Conservation (phyloP, 2,329 filamentous ascomycete genomes). For the Fusarium tupiense region DNA sequence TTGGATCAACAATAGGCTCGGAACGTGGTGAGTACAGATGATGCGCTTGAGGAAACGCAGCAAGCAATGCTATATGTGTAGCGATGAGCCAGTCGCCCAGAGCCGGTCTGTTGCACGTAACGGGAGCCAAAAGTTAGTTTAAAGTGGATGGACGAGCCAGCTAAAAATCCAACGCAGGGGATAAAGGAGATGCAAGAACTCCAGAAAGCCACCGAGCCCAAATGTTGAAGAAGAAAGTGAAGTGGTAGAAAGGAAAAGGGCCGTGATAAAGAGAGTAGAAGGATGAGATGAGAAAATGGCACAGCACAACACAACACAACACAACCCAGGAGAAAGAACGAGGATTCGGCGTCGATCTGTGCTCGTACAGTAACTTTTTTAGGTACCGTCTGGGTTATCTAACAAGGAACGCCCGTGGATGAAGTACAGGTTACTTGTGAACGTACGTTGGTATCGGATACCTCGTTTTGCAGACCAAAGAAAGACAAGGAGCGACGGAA, state of each 20-base stretch:
- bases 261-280: conserved; percentile 10
- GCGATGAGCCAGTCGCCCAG: conserved; percentile 39
- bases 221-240: conserved; percentile 19
- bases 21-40: conserved; percentile 19
- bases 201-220: conserved; percentile 29
- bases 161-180: conserved; percentile 2
- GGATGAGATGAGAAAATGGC: conserved; percentile 19
- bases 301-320: not conserved
- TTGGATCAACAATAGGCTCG: conserved; percentile 11
- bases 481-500: not conserved
- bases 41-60: conserved; percentile 30
- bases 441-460: conserved; percentile 14
- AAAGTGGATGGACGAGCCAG: conserved; percentile 20
- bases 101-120: conserved; percentile 25
- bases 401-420: not conserved
- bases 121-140: conserved; percentile 36
- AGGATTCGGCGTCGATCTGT: conserved; percentile 35
- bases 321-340: conserved; percentile 21
- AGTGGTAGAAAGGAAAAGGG: not conserved
- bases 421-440: conserved; percentile 26
- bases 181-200: conserved; percentile 18
- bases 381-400: conserved; percentile 12
- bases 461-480: conserved; percentile 12
- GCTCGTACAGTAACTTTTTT: conserved; percentile 1
- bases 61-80: conserved; percentile 6